phyloP scores from a whole-genome alignment of 176 grass and related monocot species.

The Oryza brachyantha region DNA sequence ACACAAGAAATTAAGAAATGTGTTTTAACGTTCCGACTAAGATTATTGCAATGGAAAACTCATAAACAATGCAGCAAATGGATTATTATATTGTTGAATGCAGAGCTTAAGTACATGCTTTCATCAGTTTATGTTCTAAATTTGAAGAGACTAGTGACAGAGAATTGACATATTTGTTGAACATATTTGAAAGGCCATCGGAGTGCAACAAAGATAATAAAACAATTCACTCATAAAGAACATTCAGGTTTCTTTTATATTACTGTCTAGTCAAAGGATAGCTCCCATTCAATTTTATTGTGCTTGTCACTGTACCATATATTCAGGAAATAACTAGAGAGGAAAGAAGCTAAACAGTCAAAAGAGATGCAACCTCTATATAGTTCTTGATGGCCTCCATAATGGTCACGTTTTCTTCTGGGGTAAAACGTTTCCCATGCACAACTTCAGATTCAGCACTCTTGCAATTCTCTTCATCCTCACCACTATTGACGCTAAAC shows the following conservation, averaged over 20 bases:
- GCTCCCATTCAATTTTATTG: not conserved
- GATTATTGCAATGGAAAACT: no score
- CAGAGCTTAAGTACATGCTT: no score
- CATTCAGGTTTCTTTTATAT: not conserved
- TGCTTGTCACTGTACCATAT: not conserved
- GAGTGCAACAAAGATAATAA: not conserved
- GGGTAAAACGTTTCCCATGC: constrained; percentile 53
- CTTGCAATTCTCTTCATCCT: not conserved
- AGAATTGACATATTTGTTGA: not conserved
- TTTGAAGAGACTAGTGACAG: not conserved
- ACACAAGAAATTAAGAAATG: not conserved
- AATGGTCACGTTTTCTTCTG: constrained; percentile 59
- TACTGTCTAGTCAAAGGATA: not conserved
- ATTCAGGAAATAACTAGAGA: not conserved
- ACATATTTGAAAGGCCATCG: not conserved
- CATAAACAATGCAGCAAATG: no score
- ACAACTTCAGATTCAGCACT: constrained; percentile 26
- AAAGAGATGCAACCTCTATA: constrained; percentile 38
- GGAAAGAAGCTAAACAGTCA: not conserved
- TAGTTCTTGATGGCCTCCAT: constrained; percentile 52
- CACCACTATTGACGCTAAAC: constrained; percentile 32
- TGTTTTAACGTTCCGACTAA: no score
- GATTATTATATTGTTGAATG: no score
- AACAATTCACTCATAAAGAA: constrained; percentile 8
- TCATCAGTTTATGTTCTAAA: not conserved